phyloP scores from a whole-genome alignment of 805 yeast genomes.

The Lipomyces chichibuensis region DNA sequence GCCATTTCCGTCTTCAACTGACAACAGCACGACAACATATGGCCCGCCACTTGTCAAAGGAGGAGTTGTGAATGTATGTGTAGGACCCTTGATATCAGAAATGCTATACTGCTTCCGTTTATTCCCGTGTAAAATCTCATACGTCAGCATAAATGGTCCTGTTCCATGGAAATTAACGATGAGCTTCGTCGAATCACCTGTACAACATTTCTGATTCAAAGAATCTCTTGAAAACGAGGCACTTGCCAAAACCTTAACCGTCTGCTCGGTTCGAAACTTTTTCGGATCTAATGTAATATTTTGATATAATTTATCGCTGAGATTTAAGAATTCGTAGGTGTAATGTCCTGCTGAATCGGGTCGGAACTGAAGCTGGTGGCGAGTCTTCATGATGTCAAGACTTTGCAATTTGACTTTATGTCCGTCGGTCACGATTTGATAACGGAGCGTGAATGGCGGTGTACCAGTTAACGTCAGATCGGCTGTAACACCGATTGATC shows the following conservation, averaged over 20 bases:
- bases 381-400: conserved; percentile 43
- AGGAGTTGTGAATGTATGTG: conserved; percentile 56
- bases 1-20: conserved; percentile 72
- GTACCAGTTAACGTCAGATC: conserved; percentile 71
- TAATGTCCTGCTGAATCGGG: conserved; percentile 84
- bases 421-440: conserved; percentile 52
- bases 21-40: conserved; percentile 64
- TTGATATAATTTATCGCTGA: conserved; percentile 67
- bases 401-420: conserved; percentile 42
- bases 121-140: conserved; percentile 64
- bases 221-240: conserved; percentile 44
- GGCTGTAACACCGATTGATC: conserved; percentile 82
- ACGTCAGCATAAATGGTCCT: conserved; percentile 72
- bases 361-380: conserved; percentile 64
- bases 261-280: conserved; percentile 41
- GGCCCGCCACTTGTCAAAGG: conserved; percentile 67
- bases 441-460: conserved; percentile 77
- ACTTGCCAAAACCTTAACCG: conserved; percentile 46
- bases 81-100: conserved; percentile 47
- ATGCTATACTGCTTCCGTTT: conserved; percentile 52
- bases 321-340: conserved; percentile 65
- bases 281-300: conserved; percentile 37
- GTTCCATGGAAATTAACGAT: conserved; percentile 73
- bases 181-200: conserved; percentile 52
- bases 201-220: conserved; percentile 47